phyloP scores from a whole-genome alignment of 2,329 filamentous ascomycete genomes.

The Microdochium bolleyi region DNA sequence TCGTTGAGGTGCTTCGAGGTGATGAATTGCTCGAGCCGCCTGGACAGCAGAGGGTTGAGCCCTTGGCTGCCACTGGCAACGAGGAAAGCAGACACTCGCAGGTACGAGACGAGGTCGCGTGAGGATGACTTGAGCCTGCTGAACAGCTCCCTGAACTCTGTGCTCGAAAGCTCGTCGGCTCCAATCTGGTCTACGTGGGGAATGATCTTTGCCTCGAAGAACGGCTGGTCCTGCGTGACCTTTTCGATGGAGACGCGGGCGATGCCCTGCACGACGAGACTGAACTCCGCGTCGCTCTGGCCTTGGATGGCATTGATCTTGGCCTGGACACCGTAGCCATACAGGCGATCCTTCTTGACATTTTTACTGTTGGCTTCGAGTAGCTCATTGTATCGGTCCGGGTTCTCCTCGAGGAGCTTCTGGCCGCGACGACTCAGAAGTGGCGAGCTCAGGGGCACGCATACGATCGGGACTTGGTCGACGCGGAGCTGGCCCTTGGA shows the following conservation, averaged over 20 bases:
- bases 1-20: constrained; percentile 73
- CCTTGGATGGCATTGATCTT: constrained; percentile 75
- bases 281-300: constrained; percentile 66
- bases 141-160: constrained; percentile 54
- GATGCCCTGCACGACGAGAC: constrained; percentile 78
- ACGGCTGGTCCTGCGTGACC: constrained; percentile 70
- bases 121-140: constrained; percentile 75
- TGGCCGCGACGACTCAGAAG: constrained; percentile 68
- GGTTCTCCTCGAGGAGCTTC: constrained; percentile 60
- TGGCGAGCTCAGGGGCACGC: constrained; percentile 75
- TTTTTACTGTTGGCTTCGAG: constrained; percentile 48
- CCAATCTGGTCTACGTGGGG: constrained; percentile 14
- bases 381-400: constrained; percentile 37
- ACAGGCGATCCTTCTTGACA: constrained; percentile 66
- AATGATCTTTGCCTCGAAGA: constrained; percentile 71
- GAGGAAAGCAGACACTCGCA: constrained; percentile 79
- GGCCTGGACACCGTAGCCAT: constrained; percentile 72
- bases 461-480: constrained; percentile 70
- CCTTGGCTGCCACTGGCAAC: constrained; percentile 55
- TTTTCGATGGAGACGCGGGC: constrained; percentile 69
- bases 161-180: constrained; percentile 12
- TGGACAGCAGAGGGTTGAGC: constrained; percentile 76
- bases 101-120: constrained; percentile 74
- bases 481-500: constrained; percentile 58
- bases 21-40: constrained; percentile 82